These are phyloP conservation scores for Aureobasidium sp. DNA, from an alignment of 2,329 filamentous ascomycete species.

Conservation along the genomic window DNA sequence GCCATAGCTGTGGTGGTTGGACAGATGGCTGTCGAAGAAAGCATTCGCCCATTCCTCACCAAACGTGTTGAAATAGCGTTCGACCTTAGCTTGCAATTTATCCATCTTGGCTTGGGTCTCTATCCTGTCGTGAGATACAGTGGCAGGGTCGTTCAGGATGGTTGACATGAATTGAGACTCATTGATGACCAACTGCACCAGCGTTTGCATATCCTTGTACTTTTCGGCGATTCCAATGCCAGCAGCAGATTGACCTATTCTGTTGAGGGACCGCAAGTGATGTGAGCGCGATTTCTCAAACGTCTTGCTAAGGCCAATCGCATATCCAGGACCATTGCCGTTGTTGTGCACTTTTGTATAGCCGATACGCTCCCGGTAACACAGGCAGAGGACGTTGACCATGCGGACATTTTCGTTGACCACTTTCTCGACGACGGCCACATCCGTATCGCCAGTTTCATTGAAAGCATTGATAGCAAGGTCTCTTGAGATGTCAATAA, in stretches of 20 bases:
- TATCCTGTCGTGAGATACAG: slow-evolving; percentile 20
- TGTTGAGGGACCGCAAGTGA: slow-evolving; percentile 36
- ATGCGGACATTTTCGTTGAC: slow-evolving; percentile 47
- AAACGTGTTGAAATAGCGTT: slow-evolving; percentile 55
- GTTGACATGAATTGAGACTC: slow-evolving; percentile 36
- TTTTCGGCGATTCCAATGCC: slow-evolving; percentile 57
- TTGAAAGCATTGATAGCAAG: slow-evolving; percentile 30
- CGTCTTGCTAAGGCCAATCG: slow-evolving; percentile 40
- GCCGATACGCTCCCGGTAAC: slow-evolving; percentile 52
- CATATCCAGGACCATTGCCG: slow-evolving; percentile 42
- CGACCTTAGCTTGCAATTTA: slow-evolving; percentile 35
- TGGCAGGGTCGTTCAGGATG: slow-evolving; percentile 31
- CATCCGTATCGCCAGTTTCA: slow-evolving; percentile 26
- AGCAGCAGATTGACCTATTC: slow-evolving; percentile 48
- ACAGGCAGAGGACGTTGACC: slow-evolving; percentile 51
- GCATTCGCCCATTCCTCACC: slow-evolving; percentile 63
- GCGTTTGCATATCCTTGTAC: slow-evolving; percentile 55
- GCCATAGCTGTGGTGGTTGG: slow-evolving; percentile 16
- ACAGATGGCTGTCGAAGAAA: slow-evolving; percentile 61
- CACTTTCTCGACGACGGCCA: slow-evolving; percentile 40
- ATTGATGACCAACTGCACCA: slow-evolving; percentile 47
- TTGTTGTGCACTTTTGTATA: slow-evolving; percentile 51
- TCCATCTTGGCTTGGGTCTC: slow-evolving; percentile 40
- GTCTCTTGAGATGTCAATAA: slow-evolving; percentile 37
- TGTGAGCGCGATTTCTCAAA: slow-evolving; percentile 37